A percentile compares a stretch with the other conserved stretches of the same genome.
phyloP scores from a whole-genome alignment of 805 yeast species.

The Candida stauntonica region DNA sequence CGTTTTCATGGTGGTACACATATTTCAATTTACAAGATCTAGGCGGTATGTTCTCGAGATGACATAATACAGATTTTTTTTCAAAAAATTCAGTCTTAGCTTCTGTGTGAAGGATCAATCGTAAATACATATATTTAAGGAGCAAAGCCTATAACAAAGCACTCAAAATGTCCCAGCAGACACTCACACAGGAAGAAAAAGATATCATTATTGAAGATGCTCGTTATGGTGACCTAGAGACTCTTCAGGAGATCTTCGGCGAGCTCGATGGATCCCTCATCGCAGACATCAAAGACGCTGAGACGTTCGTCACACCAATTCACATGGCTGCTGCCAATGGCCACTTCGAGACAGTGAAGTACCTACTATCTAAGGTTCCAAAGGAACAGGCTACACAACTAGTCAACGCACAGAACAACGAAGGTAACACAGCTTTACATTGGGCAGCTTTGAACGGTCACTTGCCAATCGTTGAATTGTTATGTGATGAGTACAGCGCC shows the following conservation, averaged over 20 bases:
- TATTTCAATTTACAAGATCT: too few species aligned
- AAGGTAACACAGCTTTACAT: conserved; percentile 92
- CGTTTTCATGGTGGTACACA: too few species aligned
- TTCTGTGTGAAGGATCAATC: too few species aligned
- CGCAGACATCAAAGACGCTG: conserved; percentile 53
- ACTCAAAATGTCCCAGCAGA: conserved; percentile 21
- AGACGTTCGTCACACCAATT: conserved; percentile 66
- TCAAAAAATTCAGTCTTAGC: too few species aligned
- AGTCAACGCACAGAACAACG: conserved; percentile 56
- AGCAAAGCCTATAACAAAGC: background rate
- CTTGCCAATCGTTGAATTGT: conserved; percentile 56
- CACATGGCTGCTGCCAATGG: conserved; percentile 98
- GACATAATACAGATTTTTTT: too few species aligned
- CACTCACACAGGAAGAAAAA: conserved; percentile 68
- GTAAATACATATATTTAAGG: too few species aligned
- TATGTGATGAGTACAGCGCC: conserved; percentile 71
- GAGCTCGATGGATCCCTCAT: conserved; percentile 44
- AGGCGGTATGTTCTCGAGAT: too few species aligned
- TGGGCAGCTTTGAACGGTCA: conserved; percentile 96
- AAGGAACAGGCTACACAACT: conserved; percentile 41
- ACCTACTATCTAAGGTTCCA: conserved; percentile 46
- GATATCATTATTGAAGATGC: conserved; percentile 81
- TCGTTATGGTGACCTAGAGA: conserved; percentile 81
- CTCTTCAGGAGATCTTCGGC: conserved; percentile 62
- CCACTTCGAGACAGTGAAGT: conserved; percentile 62